phyloP scores from a whole-genome alignment of 2,329 filamentous ascomycete species.

The Colletotrichum lupini region DNA sequence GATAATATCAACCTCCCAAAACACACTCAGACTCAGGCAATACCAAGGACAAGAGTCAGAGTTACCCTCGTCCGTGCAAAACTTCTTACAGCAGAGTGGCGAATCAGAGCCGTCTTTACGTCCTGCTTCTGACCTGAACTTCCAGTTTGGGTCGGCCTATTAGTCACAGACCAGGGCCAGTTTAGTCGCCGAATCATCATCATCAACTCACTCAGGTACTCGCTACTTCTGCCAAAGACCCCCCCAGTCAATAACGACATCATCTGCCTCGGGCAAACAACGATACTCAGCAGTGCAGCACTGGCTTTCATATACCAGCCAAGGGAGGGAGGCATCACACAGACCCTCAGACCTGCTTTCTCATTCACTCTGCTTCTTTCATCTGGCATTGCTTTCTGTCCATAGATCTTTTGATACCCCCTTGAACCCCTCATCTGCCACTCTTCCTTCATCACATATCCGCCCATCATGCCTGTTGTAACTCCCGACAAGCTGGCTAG shows the following conservation, averaged over 20 bases:
- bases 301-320: neutral
- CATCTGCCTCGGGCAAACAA: neutral
- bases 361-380: slow-evolving; percentile 1
- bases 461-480: slow-evolving; percentile 83
- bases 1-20: neutral
- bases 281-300: neutral
- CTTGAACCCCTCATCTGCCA: slow-evolving; percentile 8
- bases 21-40: neutral
- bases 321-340: neutral
- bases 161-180: slow-evolving; percentile 26
- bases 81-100: neutral
- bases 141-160: slow-evolving; percentile 7
- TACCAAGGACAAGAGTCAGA: neutral
- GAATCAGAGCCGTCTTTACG: slow-evolving; percentile 13
- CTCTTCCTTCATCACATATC: neutral
- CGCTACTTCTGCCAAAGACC: neutral
- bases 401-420: slow-evolving; percentile 33
- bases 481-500: slow-evolving; percentile 89
- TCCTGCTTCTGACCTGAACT: neutral
- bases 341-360: neutral
- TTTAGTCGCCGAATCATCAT: slow-evolving; percentile 20
- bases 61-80: slow-evolving; percentile 3
- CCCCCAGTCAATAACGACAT: neutral
- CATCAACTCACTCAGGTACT: neutral
- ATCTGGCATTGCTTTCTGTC: slow-evolving; percentile 19